Evolutionary conservation across 2,329 filamentous ascomycete genomes (phyloP), one percentile per base, ranked within the genome.

Genomic region (Cladosporium sp.): DNA sequence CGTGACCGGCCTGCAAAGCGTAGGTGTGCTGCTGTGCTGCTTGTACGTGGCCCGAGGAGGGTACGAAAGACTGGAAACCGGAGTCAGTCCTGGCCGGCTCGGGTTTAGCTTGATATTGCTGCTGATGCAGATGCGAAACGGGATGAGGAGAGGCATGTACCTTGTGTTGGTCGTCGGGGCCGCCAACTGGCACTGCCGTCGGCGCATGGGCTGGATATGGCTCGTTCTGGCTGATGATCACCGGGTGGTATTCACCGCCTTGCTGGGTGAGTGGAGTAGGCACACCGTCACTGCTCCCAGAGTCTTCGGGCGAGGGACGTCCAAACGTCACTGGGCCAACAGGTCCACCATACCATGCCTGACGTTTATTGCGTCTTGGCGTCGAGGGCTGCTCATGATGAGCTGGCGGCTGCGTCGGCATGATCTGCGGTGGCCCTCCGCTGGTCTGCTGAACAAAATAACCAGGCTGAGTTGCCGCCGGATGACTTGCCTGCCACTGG

Each of bases 301-400:
- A 82, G 57, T 80, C 80, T 63, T 80, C 80, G 0, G 80, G 80
- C 2, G 80, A 82, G 0, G 79, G 80, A 12, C 80, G 76, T 50
- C 59, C 57, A 37, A 59, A 61, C n/a, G 64, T 60, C n/a, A 50
- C 55, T 19, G 62, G 61, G 15, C 61, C 65, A 25, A 66, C 61
- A 34, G 80, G 80, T 10, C 80, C 81, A 58, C 89, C 84, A 65
- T 90, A 90, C 87, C 88, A 91, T 1, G 81, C 88, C 59, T 87
- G 85, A 2, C 88, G 81, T 67, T 88, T 89, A 28, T 75, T 76
- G 61, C 83, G 84, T 8, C 83, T 79, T 3, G 82, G 77, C 0
- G 82, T 84, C 9, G 79, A 75, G 60, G 69, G 58, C 72, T 71
- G 63, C 70, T 74, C 61, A 64, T 49, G 36, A 10, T 50, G 45